Conservation (phyloP, 2,329 filamentous ascomycete genomes). For the Phyllosticta paracitricarpa region DNA sequence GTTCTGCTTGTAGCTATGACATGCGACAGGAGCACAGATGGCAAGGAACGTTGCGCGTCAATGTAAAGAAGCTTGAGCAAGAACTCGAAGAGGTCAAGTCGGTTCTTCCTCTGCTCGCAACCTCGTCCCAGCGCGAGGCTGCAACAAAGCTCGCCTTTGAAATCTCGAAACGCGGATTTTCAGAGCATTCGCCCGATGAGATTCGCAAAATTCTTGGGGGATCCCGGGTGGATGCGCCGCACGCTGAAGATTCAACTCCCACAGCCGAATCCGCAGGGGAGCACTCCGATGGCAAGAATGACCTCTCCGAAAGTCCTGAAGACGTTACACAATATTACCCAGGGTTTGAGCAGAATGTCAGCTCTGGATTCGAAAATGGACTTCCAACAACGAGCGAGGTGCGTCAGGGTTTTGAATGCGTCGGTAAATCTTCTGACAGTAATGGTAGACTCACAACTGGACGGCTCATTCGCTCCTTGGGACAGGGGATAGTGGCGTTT, state of each 20-base stretch:
- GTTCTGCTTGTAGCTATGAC: conserved; percentile 27
- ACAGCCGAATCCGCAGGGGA: neutral
- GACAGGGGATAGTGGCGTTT: conserved; percentile 7
- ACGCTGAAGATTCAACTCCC: neutral
- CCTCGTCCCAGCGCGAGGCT: conserved; percentile 24
- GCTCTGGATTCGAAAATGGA: neutral
- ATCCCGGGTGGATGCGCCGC: neutral
- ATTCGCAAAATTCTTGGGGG: conserved; percentile 27
- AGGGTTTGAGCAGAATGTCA: conserved; percentile 5
- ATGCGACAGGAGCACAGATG: conserved; percentile 30
- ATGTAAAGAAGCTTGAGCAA: conserved; percentile 27
- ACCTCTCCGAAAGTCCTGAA: neutral
- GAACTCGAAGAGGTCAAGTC: conserved; percentile 31
- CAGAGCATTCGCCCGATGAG: conserved; percentile 27
- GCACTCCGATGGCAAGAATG: neutral
- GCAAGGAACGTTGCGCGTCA: conserved; percentile 27
- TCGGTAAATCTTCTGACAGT: neutral
- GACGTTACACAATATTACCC: neutral
- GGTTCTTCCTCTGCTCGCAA: conserved; percentile 24
- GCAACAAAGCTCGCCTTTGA: conserved; percentile 27
- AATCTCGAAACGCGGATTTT: conserved; percentile 28
- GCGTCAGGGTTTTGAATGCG: neutral
- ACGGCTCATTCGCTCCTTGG: conserved; percentile 6
- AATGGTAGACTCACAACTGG: conserved; percentile 1
- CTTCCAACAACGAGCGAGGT: conserved; percentile 6